Base-by-base conservation (phyloP, 768 basidiomycete species). In the Psilocybe tampanensis region DNA sequence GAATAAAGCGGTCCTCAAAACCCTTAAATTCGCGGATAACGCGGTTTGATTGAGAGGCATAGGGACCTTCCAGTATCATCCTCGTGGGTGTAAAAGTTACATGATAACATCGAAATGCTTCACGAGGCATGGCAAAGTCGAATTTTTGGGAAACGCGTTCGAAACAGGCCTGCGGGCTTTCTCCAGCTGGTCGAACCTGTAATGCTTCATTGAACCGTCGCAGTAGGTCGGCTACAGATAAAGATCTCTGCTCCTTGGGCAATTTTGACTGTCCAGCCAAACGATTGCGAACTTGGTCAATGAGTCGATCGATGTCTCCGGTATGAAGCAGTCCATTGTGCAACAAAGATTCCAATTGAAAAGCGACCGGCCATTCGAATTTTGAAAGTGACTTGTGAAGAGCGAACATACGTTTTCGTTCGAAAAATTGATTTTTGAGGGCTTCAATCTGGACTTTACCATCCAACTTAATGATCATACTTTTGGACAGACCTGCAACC, bases 71-170 rank as follows among this genome's bases (percentile, higher is more conserved):
- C 8, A 94, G 70, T 11, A 90, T 71, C 54, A 88, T 73, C 19
- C 88, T 80, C 8, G 88, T 90, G 0, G 92, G 92, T 0, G 90
- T 90, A 36, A 92, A 80, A 0, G 86, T 90, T 44, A 89, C 83
- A 60, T 90, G 89, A 45, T 84, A 85, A 61, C 89, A 92, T n/a
- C 76, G 75, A 63, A 91, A 86, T 18, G 76, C 80, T 75, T 56
- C 45, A 15, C 56, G 26, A 44, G 56, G 47, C 11, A 66, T 47
- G 15, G 74, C 66, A 53, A 74, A 54, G 15, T 60, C 65, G 44
- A 75, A 76, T 42, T 68, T 65, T 21, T 66, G 50, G 39, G 65
- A 59, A 21, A 78, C 62, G 6, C 73, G 73, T 17, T 79, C 42
- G 49, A 76, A 86, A 54, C 85, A 88, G 15, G 71, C 63, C 23